phyloP scores from a whole-genome alignment of 768 basidiomycete species.

The Hypsizygus marmoreus region DNA sequence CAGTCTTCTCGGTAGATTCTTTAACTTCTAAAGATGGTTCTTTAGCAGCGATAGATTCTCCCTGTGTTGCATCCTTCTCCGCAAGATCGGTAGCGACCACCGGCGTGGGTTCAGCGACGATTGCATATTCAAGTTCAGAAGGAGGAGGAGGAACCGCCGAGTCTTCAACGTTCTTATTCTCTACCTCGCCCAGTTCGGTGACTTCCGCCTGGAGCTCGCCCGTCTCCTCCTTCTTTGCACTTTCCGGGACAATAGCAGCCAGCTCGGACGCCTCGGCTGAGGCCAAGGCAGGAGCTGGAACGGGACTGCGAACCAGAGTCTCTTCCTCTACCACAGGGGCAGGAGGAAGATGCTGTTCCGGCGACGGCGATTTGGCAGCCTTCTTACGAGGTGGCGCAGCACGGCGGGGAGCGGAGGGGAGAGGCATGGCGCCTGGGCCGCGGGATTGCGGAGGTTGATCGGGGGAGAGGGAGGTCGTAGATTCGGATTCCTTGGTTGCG shows the following conservation, averaged over 20 bases:
- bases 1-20: not conserved
- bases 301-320: slow-evolving; percentile 9
- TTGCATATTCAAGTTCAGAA: no score
- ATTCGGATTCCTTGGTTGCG: slow-evolving; percentile 27
- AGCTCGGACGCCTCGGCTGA: not conserved
- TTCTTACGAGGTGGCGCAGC: slow-evolving; percentile 77
- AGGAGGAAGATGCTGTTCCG: slow-evolving; percentile 18
- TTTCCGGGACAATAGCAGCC: slow-evolving; percentile 20
- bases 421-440: slow-evolving; percentile 63
- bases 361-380: slow-evolving; percentile 50
- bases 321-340: slow-evolving; percentile 13
- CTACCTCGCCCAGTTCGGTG: slow-evolving; percentile 12
- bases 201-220: slow-evolving; percentile 20
- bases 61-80: no score
- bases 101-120: not conserved
- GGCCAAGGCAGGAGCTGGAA: slow-evolving; percentile 1
- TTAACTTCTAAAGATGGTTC: not conserved
- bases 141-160: not conserved
- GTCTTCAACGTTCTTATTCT: slow-evolving; percentile 7
- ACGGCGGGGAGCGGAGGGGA: slow-evolving; percentile 72
- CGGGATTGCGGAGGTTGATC: slow-evolving; percentile 36
- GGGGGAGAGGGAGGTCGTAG: slow-evolving; percentile 24
- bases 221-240: slow-evolving; percentile 5
- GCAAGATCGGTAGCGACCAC: not conserved
- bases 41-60: not conserved